phyloP scores from a whole-genome alignment of 2,329 filamentous ascomycete species.

The Falciphora oryzae region DNA sequence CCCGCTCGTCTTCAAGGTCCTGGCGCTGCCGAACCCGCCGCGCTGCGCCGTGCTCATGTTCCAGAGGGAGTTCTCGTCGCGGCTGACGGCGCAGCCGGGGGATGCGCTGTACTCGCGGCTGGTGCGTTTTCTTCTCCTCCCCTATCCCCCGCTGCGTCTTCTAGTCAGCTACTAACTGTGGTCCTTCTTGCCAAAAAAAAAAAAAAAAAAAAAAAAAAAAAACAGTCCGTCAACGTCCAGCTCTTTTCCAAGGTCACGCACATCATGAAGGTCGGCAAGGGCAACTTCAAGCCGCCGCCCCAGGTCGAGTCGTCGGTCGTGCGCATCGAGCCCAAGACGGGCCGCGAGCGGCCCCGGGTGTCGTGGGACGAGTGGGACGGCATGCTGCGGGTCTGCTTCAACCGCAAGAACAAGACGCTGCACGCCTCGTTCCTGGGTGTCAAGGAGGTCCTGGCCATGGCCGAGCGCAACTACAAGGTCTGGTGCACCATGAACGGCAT shows the following conservation, averaged over 20 bases:
- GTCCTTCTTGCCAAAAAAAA: background rate
- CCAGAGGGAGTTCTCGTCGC: slow-evolving; percentile 88
- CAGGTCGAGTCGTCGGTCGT: slow-evolving; percentile 90
- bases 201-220: background rate
- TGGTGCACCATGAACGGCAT: slow-evolving; percentile 87
- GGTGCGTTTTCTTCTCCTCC: slow-evolving; percentile 1
- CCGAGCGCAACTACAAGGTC: slow-evolving; percentile 83
- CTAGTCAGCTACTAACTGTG: background rate
- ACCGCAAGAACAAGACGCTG: slow-evolving; percentile 84
- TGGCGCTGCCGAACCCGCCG: slow-evolving; percentile 75
- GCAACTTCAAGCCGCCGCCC: slow-evolving; percentile 90
- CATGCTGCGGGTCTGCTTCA: slow-evolving; percentile 73
- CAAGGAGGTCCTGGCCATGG: slow-evolving; percentile 71
- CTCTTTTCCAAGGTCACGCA: slow-evolving; percentile 67
- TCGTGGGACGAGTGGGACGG: slow-evolving; percentile 95
- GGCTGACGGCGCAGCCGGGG: slow-evolving; percentile 80
- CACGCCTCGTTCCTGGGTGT: slow-evolving; percentile 76
- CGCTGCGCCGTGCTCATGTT: slow-evolving; percentile 65
- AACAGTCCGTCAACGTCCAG: slow-evolving; percentile 74
- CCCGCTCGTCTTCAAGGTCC: slow-evolving; percentile 80
- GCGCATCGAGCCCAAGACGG: slow-evolving; percentile 82
- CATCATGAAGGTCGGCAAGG: slow-evolving; percentile 90
- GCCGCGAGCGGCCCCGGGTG: slow-evolving; percentile 70
- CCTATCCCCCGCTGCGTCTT: background rate
- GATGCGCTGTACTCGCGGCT: slow-evolving; percentile 89